These are phyloP conservation scores for Zygoascus sp. DNA, from an alignment of 1,139 yeast genomes.

Conservation along the genomic window DNA sequence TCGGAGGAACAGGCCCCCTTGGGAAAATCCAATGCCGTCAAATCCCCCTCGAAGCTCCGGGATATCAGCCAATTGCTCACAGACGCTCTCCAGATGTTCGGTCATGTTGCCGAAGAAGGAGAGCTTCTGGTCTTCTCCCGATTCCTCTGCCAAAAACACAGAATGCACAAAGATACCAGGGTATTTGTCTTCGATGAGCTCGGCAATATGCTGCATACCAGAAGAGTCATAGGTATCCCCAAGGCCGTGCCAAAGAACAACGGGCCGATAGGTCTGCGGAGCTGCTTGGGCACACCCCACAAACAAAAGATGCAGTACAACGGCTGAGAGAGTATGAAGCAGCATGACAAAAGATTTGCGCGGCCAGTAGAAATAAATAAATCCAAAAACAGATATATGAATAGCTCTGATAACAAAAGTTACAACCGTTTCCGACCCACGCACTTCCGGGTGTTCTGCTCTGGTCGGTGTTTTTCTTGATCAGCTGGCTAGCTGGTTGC, in stretches of 20 bases:
- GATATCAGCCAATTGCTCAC: conserved; percentile 40
- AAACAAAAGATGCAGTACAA: background rate
- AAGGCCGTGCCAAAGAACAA: conserved; percentile 81
- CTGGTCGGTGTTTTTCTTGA: no score
- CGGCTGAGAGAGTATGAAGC: no score
- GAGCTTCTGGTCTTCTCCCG: conserved; percentile 48
- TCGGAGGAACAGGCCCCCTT: conserved; percentile 72
- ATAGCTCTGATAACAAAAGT: background rate
- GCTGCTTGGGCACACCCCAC: background rate
- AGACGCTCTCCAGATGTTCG: conserved; percentile 37
- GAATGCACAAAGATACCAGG: conserved; percentile 56
- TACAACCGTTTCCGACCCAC: no score
- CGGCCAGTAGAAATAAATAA: background rate
- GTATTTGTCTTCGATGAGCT: conserved; percentile 41
- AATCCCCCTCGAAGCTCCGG: conserved; percentile 52
- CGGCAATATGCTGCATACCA: conserved; percentile 49
- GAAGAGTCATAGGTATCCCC: conserved; percentile 70
- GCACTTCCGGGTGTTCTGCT: no score
- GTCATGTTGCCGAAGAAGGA: conserved; percentile 61
- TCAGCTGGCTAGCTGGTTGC: no score
- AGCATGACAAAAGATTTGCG: no score
- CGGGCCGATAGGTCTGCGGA: conserved; percentile 37
- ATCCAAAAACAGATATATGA: background rate
- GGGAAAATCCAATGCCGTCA: conserved; percentile 76
- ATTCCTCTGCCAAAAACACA: conserved; percentile 47